Evolutionary conservation across 1,284 basidiomycete species (phyloP), one percentile per base, ranked within the genome.

Genomic region (Tilletiopsis washingtonensis): DNA sequence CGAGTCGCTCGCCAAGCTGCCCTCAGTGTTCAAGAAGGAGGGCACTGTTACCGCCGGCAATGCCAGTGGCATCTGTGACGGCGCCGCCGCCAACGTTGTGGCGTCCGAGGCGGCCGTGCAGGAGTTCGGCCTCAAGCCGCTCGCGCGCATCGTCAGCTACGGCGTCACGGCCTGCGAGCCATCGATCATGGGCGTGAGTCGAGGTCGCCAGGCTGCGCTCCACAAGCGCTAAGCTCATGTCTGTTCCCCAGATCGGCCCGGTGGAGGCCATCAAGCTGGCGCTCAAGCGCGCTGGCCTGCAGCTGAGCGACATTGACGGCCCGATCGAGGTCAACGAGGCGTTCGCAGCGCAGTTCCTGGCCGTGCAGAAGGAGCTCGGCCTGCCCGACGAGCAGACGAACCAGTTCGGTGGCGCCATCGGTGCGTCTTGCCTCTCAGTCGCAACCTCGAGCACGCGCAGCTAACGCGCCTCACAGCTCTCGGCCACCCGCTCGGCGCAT

Each of bases 1-100:
- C 74, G 90, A 96, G 63, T 90, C 91, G 76, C 82, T 97, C 61
- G 88, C 86, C 42, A 79, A 83, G 25, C 81, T 98, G 48, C 83
- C 82, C 58, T 84, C 88, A 42, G 86, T 86, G 23, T 98, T 98
- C 81, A 86, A 86, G 61, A 80, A 80, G 78, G 81, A 85, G 59
- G 93, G 93, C 48, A 84, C 81, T 43, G 90, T 98, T 73, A 96
- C 91, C 17, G 85, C 93, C 49, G 93, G 91, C 54, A 98, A 98
- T 78, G 88, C 93, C 3, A 88, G 85, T n/a, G 88, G 84, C 47
- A 78, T 98, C 73, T 94, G 90, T 74, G 94, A 98, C 71, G 93
- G 93, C 72, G 94, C 91, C n/a, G 91, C 88, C 40, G 93, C 93
- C 15, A 79, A 97, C 61, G 84, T 98, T 48, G 79, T 98, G 55